Evolutionary conservation across 148 eudicot species (phyloP).

Genomic region (Camellia lanceoleosa): DNA sequence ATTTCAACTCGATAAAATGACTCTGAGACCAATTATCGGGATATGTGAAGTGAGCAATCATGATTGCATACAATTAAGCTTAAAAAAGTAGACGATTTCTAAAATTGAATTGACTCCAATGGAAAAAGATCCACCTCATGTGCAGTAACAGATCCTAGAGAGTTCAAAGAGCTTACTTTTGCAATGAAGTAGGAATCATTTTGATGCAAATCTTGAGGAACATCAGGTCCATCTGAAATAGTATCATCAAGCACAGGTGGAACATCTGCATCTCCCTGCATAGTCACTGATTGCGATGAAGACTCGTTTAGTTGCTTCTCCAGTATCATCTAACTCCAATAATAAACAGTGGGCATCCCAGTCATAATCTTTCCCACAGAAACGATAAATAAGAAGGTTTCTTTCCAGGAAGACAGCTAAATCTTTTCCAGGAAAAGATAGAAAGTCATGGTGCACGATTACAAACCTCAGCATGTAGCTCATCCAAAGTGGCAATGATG

Average conservation of each 20-base stretch:
- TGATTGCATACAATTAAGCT: too few species aligned
- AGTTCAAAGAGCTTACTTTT: constrained; percentile 41
- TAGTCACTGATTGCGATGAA: too few species aligned
- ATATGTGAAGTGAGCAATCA: too few species aligned
- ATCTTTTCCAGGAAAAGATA: background rate
- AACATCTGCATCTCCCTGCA: too few species aligned
- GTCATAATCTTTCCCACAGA: too few species aligned
- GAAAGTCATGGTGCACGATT: background rate
- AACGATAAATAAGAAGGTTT: too few species aligned
- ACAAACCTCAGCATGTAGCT: constrained; percentile 62
- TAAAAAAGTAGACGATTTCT: background rate
- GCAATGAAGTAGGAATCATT: constrained; percentile 46
- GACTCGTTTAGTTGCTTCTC: too few species aligned
- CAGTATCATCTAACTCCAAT: too few species aligned
- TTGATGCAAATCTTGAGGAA: constrained; percentile 24
- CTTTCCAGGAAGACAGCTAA: background rate
- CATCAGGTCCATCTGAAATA: constrained; percentile 26
- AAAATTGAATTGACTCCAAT: background rate
- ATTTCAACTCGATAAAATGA: too few species aligned
- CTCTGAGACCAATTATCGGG: too few species aligned
- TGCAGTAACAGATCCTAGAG: background rate
- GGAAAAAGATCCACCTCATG: background rate
- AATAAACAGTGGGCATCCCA: too few species aligned
- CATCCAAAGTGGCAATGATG: constrained; percentile 52
- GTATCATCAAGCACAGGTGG: too few species aligned